Evolutionary conservation across 495 filamentous ascomycete genomes (phyloP), one percentile per base, ranked within the genome.

Genomic region (Neurospora sp.): DNA sequence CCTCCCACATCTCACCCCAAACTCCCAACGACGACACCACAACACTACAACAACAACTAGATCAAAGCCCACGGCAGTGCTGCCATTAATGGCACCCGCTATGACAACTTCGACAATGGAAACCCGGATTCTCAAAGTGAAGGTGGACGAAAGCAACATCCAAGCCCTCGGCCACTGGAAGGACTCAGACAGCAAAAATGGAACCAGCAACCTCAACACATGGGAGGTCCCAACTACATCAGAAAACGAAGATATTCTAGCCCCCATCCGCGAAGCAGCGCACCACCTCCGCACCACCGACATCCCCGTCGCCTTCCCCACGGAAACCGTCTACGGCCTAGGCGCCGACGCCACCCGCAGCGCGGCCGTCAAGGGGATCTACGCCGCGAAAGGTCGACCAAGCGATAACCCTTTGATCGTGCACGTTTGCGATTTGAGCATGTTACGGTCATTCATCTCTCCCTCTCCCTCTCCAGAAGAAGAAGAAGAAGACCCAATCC

Each of bases 271-370:
- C 59, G 78, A 84, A 40, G 92, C 92, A 7, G 92, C 90, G 14
- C 69, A 84, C 12, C 83, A 87, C 73, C 85, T 97, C 41, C 88
- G 82, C 39, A 84, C 84, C 39, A 88, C 87, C 73, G 85, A 91
- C 79, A 84, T 87, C 37, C 94, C 94, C 20, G 92, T 99, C 53
- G 96, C 93, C 10, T 99, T 99, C 79, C 96, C 96, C 6, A 99
- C 96, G 0, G 96, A 99, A 82, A 99, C 96, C 7, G 96, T 99
- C 11, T 99, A 99, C 81, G 96, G 96, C 3, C 86, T 99, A 16
- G 96, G 94, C 69, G 96, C 95, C 22, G 96, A 98, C 84, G 96
- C 96, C 7, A 98, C 94, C 39, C 88, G 92, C 77, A 73, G 71
- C 74, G 84, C 81, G 44, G 91, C 95, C n/a, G 95, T 98, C n/a